Base-by-base conservation (phyloP, 2,329 filamentous ascomycete species). In the Epicoccum sorghinum region DNA sequence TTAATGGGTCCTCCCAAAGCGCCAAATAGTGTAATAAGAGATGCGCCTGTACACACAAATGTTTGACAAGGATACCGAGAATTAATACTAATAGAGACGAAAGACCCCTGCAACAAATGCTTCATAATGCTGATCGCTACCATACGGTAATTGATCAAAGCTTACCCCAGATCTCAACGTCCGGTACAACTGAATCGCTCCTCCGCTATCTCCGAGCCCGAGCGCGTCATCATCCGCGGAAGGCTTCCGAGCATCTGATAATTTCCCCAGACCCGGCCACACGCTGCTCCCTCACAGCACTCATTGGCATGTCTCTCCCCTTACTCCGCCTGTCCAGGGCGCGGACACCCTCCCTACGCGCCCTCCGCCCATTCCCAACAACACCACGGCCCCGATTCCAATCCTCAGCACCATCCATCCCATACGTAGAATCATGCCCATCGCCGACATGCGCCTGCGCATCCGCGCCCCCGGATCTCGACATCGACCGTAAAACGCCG, bases 391-490 rank as follows among this genome's bases (percentile, higher is more conserved):
- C 33, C 10, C 58, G 51, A 36, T 43, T 33, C 8, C 62, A 64
- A n/a, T 40, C 58, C 0, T 18, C 53, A 10, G 13, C 27, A 13
- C 40, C 14, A 3, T 36, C 40, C 23, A 67, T 72, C 30, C 67
- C 64, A 0, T 68, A 69, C 40, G 67, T 55, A 24, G 55, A 55
- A 52, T 58, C 66, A 56, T 96, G 92, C 69, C 92, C 93, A 2
- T 81, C 86, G 32, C 86, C 91, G 60, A 90, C 86, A 60, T 96
- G 92, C 75, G 74, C 81, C 10, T 96, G 91, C 75, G 84, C 87
- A n/a, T 77, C 83, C 1, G 88, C 81, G 49, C 86, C 89, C 0
- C 61, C 75, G 10, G 87, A 84, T 3, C 80, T 96, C 13, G 84
- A 87, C 22, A 93, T 97, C 47, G 92, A 97, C 69, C 81, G 83